Percentiles rank a stretch among this genome's conserved stretches.
Conservation (phyloP, 2,329 filamentous ascomycete species). For the Fusarium compactum region DNA sequence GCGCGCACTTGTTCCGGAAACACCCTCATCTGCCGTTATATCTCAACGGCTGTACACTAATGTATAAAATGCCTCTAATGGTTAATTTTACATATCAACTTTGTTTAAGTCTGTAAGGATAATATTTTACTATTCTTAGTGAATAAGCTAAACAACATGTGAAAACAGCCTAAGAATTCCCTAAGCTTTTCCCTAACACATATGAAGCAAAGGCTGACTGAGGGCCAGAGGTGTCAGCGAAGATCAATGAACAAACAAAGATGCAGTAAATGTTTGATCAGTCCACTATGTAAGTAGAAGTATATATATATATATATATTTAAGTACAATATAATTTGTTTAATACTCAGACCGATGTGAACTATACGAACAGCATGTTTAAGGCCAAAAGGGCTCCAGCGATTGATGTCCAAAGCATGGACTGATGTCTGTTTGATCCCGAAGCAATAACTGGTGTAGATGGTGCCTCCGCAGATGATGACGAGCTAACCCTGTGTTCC, state of each 20-base stretch:
- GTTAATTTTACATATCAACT: too few relatives aligned
- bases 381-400: neutral
- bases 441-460: neutral
- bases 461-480: neutral
- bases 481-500: too few relatives aligned
- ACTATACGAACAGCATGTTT: neutral
- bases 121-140: too few relatives aligned
- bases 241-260: neutral
- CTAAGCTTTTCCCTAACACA: too few relatives aligned
- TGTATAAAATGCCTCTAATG: fast-evolving
- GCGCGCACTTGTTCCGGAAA: too few relatives aligned
- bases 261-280: fast-evolving
- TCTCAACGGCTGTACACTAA: too few relatives aligned
- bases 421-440: neutral
- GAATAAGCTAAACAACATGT: too few relatives aligned
- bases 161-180: too few relatives aligned
- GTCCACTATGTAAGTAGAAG: neutral
- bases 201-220: neutral
- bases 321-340: neutral
- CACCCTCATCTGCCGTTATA: too few relatives aligned
- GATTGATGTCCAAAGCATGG: neutral
- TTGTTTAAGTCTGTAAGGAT: too few relatives aligned
- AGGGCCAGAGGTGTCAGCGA: neutral
- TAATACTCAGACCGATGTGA: neutral
- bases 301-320: neutral